Base-by-base conservation (phyloP, 495 filamentous ascomycete genomes). In the Melanomma pulvis-pyrius region DNA sequence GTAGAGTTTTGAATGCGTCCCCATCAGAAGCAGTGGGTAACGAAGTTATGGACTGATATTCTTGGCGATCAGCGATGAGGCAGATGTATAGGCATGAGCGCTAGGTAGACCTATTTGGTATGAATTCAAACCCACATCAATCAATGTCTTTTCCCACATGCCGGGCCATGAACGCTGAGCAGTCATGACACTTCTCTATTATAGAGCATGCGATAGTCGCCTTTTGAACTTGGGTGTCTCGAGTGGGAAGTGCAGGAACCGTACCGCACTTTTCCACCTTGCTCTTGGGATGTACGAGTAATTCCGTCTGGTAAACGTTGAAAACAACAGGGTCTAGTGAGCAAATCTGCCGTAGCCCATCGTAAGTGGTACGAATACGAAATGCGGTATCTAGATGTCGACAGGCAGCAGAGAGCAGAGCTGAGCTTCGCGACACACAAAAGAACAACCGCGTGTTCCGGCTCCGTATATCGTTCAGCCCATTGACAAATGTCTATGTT, bases 401-500 rank as follows among this genome's bases (percentile, higher is more conserved):
- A 29, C 2, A 11, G 36, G 25, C 15, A 3, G 36, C 19, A 2
- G 17, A 24, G 19, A 47, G 21, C 48, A 52, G 25, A 61, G 59
- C 48, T 61, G 59, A 61, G 21, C n/a, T 2, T 41, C 22, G 26
- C 5, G 39, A 26, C 41, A 28, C 19, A 29, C 5, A 21, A 51
- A 26, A 7, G 21, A 46, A 49, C 26, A 13, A 17, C 8, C 29
- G 50, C 47, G 56, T 55, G 34, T 56, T 51, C 11, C 41, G 21
- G n/a, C 9, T 24, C 50, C 61, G 61, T 63, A 63, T 63, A 44
- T 25, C 22, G 59, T 54, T 62, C 59, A 62, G 59, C 59, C 48
- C 48, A 49, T 22, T 12, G 58, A 21, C 44, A 61, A 29, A 47
- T 28, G 17, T 28, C 28, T 21, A 53, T 41, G 48, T 26, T 41